Evolutionary conservation across 805 yeast species (phyloP), one percentile per base, ranked within the genome.

Genomic region (Saturnispora ahearnii): DNA sequence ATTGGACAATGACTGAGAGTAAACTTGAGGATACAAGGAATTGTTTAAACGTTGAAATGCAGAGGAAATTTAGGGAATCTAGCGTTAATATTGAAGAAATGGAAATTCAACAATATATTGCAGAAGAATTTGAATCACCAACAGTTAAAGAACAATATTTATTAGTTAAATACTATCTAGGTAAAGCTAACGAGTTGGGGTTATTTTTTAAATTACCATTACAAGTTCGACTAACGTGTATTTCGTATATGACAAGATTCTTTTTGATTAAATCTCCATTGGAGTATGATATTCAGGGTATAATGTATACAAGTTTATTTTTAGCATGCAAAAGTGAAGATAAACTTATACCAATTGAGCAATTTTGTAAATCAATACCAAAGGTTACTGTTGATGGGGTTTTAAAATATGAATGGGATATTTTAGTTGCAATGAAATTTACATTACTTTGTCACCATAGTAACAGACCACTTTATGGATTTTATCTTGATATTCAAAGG

Each of bases 261-360:
- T 93, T 82, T 63, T 70, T 93, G 36, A 74, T 74, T 24, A 81
- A 89, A 62, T 82, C 91, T 28, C 91, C 86, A 28, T 82, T 89
- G 88, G 89, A 88, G 56, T 79, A 77, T 59, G 93, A 87, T 59
- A 99, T 99, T 10, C 86, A 87, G 60, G 77, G 81, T 52, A 74
- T 93, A 18, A 73, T 93, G 67, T 76, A 80, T 48, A 84, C 95
- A 2, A 84, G 96, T 54, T 76, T 93, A 11, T 93, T 89, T 63
- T 70, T 93, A 32, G 96, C 97, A 5, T 90, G 96, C 41, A 93
- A 93, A 66, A 79, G 90, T 15, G 99, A 93, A 61, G 91, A 93
- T 67, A 83, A 79, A 63, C 91, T 90, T 66, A 84, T 93, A 30
- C 79, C 96, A 28, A 85, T 91, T 52, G 84, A 84, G 41, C 76